Evolutionary conservation across 2,329 filamentous ascomycete species (phyloP), one percentile per base, ranked within the genome.

Genomic region (Colletotrichum cereale): DNA sequence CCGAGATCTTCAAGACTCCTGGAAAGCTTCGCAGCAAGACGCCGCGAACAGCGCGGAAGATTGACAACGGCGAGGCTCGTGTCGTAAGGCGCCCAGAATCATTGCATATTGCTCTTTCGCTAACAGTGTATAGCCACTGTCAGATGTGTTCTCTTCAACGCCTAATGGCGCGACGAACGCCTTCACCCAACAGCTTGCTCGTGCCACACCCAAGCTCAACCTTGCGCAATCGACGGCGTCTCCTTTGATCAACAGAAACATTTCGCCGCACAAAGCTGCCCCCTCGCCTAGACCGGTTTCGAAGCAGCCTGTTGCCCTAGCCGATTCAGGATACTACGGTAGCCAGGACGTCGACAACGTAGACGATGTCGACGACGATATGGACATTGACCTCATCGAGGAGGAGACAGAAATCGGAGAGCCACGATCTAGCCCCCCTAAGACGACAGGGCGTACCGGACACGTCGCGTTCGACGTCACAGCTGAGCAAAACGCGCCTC

Each of bases 1-100:
- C 94, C 74, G 96, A 98, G 77, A 91, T 97, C n/a, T 98, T 98
- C 85, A 99, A 98, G 80, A 96, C 94, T 47, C 94, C 94, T 4
- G 93, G 93, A 67, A 96, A 94, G 79, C 83, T 96, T 79, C 91
- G 93, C 74, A 93, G 92, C 66, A 95, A 94, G 84, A 96, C 93
- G 36, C 93, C 93, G 52, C 88, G 92, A 73, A 94, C 93, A 24
- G 85, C 84, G 42, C 88, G 90, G 67, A 95, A 92, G 79, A 82
- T 82, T 60, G 86, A 87, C 76, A 82, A 84, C 12, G 80, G 82
- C 34, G 90, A 92, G 79, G 81, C 85, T 40, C 88, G 93, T 76
- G 88, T 90, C 73, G 92, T 94, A 85, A 82, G 90, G 83, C 75
- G 73, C 64, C 67, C 60, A 53, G 72, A 14, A 73, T 50, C 44